phyloP scores from a whole-genome alignment of 306 rosid species.

The Quercus dentata region DNA sequence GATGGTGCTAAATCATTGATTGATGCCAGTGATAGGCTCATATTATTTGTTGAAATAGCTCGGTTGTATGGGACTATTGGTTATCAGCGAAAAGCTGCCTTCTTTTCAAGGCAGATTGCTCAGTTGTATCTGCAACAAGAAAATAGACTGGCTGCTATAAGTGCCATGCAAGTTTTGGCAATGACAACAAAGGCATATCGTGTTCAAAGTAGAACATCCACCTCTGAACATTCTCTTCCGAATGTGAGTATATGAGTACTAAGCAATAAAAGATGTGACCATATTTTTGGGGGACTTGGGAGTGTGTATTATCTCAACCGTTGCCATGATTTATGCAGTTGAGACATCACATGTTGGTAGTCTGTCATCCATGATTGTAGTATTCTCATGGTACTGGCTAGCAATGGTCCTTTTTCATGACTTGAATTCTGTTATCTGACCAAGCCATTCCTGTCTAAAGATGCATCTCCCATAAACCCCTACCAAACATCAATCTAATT shows the following conservation, averaged over 20 bases:
- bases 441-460: neutral
- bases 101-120: slow-evolving; percentile 96
- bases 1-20: slow-evolving; percentile 97
- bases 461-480: slow-evolving; percentile 1
- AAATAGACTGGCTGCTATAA: slow-evolving; percentile 88
- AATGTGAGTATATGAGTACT: slow-evolving; percentile 58
- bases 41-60: slow-evolving; percentile 87
- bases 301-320: neutral
- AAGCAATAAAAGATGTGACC: slow-evolving; percentile 6
- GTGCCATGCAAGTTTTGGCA: slow-evolving; percentile 98
- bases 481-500: neutral
- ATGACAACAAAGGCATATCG: slow-evolving; percentile 96
- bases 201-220: slow-evolving; percentile 87
- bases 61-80: slow-evolving; percentile 94
- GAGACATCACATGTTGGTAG: slow-evolving; percentile 2
- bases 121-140: slow-evolving; percentile 94
- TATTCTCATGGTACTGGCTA: slow-evolving; percentile 1
- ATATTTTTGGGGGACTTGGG: slow-evolving; percentile 6
- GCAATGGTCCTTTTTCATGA: neutral
- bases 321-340: slow-evolving; percentile 6
- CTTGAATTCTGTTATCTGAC: neutral
- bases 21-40: slow-evolving; percentile 90
- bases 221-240: slow-evolving; percentile 30
- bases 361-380: neutral
- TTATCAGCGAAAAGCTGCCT: slow-evolving; percentile 94